These are phyloP conservation scores for Arachnomyces sp. DNA, from an alignment of 2,329 filamentous ascomycete genomes.

Conservation along the genomic window DNA sequence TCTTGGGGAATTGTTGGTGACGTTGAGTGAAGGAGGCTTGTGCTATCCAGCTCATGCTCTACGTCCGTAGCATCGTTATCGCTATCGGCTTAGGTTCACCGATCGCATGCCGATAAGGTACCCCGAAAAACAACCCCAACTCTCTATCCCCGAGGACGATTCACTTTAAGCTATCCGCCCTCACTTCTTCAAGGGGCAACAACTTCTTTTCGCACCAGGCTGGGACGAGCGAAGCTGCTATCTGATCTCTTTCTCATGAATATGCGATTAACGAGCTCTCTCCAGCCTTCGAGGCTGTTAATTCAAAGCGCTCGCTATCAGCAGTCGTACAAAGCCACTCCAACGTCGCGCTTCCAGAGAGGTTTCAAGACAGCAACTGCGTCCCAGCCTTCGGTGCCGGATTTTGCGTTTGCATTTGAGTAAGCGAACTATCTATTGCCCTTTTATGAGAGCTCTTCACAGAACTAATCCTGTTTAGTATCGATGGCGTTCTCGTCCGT, in stretches of 20 bases:
- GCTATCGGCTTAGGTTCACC: too few species aligned
- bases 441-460: background rate
- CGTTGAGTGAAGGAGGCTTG: too few species aligned
- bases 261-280: too few species aligned
- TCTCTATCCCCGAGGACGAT: too few species aligned
- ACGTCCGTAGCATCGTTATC: too few species aligned
- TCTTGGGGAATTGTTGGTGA: too few species aligned
- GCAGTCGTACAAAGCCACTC: conserved; percentile 11
- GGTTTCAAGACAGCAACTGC: conserved; percentile 22
- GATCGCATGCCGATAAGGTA: too few species aligned
- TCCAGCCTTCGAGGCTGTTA: conserved; percentile 19
- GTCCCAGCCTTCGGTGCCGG: conserved; percentile 23
- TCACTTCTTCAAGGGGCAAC: too few species aligned
- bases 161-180: too few species aligned
- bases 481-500: conserved; percentile 92
- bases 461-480: conserved; percentile 39
- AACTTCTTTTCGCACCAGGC: too few species aligned
- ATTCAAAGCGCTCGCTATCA: conserved; percentile 16
- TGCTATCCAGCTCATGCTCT: too few species aligned
- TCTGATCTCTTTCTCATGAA: background rate
- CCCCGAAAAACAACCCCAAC: too few species aligned
- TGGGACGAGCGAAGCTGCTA: background rate
- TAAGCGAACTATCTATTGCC: conserved; percentile 19
- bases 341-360: conserved; percentile 12
- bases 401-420: conserved; percentile 41